Percentiles rank a stretch among this genome's conserved stretches.
These are phyloP conservation scores for Kitagawia praeruptora DNA, from an alignment of 129 eudicot species.

Conservation along the genomic window DNA sequence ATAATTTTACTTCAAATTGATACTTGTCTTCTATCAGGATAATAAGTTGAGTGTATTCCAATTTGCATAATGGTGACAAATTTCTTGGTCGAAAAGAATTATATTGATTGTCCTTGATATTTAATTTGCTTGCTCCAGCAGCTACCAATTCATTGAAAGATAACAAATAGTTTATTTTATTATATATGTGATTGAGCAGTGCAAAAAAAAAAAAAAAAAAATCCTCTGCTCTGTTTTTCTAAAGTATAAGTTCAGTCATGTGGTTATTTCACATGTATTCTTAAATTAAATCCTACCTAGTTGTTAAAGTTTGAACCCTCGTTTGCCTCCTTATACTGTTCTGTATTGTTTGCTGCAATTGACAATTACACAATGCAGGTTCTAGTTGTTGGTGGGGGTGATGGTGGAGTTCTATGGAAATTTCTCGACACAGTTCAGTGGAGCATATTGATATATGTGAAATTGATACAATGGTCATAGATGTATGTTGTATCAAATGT, in stretches of 20 bases:
- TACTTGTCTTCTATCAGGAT: background rate
- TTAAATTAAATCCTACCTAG: background rate
- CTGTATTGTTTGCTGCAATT: background rate
- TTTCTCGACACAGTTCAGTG: slow-evolving; percentile 80
- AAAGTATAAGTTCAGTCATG: no score
- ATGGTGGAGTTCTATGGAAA: slow-evolving; percentile 97
- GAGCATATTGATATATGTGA: slow-evolving; percentile 84
- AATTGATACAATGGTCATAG: slow-evolving; percentile 91
- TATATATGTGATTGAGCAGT: no score
- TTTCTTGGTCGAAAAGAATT: no score
- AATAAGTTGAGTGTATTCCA: no score
- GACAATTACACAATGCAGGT: slow-evolving; percentile 37
- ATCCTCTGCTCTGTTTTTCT: no score
- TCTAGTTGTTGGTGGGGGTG: slow-evolving; percentile 97
- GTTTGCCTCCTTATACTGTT: background rate
- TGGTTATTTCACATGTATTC: no score
- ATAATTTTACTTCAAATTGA: background rate
- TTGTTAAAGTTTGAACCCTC: background rate
- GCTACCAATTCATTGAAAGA: no score
- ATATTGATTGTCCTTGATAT: no score
- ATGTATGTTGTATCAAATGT: slow-evolving; percentile 43
- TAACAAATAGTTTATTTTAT: no score
- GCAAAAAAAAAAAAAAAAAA: no score
- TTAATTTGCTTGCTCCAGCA: no score
- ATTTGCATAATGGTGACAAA: background rate